A percentile compares a stretch with the other conserved stretches of the same genome.
Evolutionary conservation across 495 filamentous ascomycete genomes (phyloP).

Genomic region (Aspergillus cristatus): DNA sequence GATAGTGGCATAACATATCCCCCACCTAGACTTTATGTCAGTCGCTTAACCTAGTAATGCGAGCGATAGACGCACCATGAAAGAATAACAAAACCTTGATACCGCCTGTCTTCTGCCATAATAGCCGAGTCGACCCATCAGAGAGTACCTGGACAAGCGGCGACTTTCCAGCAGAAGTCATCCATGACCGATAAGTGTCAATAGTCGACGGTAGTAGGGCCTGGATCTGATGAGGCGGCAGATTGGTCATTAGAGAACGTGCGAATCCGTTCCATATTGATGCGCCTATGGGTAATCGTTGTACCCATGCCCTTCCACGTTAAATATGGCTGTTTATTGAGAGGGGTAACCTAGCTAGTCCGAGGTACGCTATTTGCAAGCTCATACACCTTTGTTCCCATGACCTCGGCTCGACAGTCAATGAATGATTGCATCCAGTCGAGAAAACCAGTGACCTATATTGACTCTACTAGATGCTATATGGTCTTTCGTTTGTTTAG

Average conservation of each 20-base stretch:
- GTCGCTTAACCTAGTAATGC: not conserved
- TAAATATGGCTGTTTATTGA: too few relatives aligned
- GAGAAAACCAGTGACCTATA: too few relatives aligned
- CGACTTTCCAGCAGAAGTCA: not conserved
- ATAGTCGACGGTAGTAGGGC: slow-evolving; percentile 10
- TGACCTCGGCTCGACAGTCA: too few relatives aligned
- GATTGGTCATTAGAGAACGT: slow-evolving; percentile 9
- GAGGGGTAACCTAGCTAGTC: too few relatives aligned
- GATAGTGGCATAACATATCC: slow-evolving; percentile 19
- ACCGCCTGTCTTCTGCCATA: slow-evolving; percentile 7
- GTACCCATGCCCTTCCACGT: slow-evolving; percentile 11
- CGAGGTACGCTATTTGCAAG: too few relatives aligned
- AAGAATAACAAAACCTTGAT: slow-evolving; percentile 13
- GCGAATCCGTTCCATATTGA: slow-evolving; percentile 12
- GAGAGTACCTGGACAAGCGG: slow-evolving; percentile 3
- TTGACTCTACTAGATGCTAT: too few relatives aligned
- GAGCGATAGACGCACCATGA: slow-evolving; percentile 7
- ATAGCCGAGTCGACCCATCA: slow-evolving; percentile 7
- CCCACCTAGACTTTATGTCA: slow-evolving; percentile 6
- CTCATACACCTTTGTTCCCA: too few relatives aligned
- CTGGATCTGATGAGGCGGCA: slow-evolving; percentile 9
- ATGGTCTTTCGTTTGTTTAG: too few relatives aligned
- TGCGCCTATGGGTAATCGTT: slow-evolving; percentile 4
- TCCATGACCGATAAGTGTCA: slow-evolving; percentile 9
- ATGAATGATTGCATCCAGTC: too few relatives aligned